Percentiles rank a stretch among this genome's conserved stretches.
phyloP scores from a whole-genome alignment of 768 basidiomycete species.

The Pleurotus tuber-regium region DNA sequence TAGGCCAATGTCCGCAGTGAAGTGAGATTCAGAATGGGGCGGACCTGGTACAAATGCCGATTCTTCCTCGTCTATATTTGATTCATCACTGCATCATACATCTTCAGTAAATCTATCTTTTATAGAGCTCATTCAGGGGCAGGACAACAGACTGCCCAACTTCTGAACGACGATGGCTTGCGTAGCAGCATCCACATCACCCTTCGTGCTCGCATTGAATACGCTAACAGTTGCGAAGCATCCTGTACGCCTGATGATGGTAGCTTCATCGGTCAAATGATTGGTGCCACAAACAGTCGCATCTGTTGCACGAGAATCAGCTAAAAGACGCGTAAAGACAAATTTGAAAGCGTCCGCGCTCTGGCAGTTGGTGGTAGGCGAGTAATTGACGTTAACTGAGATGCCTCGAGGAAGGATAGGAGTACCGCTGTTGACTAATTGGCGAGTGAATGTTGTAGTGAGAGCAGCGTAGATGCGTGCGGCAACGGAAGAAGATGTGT shows the following conservation, averaged over 20 bases:
- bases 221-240: slow-evolving; percentile 49
- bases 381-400: slow-evolving; percentile 52
- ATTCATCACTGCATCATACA: too few relatives aligned
- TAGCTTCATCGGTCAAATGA: slow-evolving; percentile 40
- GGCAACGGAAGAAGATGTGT: slow-evolving; percentile 30
- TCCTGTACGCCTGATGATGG: slow-evolving; percentile 31
- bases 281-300: slow-evolving; percentile 43
- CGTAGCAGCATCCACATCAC: slow-evolving; percentile 38
- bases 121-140: too few relatives aligned
- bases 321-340: slow-evolving; percentile 39
- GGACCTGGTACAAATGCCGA: too few relatives aligned
- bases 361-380: slow-evolving; percentile 36
- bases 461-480: slow-evolving; percentile 43
- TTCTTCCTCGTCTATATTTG: too few relatives aligned
- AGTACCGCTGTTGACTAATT: slow-evolving; percentile 25
- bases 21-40: too few relatives aligned
- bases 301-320: slow-evolving; percentile 31
- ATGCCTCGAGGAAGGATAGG: slow-evolving; percentile 40
- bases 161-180: slow-evolving; percentile 38
- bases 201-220: slow-evolving; percentile 40
- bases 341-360: slow-evolving; percentile 36
- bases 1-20: too few relatives aligned
- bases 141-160: slow-evolving; percentile 30
- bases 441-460: slow-evolving; percentile 35
- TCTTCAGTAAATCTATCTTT: too few relatives aligned